Percentiles rank a stretch among this genome's conserved stretches.
phyloP scores from a whole-genome alignment of 345 rosid species.

The Eucalyptus marginata region DNA sequence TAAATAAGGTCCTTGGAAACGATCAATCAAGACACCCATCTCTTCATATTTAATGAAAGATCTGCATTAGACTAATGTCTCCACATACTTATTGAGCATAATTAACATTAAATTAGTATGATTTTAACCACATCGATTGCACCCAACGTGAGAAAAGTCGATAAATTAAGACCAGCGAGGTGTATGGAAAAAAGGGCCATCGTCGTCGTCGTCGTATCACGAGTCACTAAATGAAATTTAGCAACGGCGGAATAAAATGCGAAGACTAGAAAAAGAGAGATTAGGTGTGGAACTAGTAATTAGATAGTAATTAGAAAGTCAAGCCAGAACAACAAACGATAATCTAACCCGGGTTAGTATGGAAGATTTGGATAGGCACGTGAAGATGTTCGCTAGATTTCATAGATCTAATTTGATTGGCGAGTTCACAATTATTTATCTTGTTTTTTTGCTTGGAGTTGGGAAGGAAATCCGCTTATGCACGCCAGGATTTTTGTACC shows the following conservation, averaged over 20 bases:
- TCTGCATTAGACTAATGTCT: background rate
- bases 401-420: background rate
- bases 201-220: background rate
- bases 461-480: background rate
- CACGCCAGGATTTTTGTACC: background rate
- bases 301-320: background rate
- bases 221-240: background rate
- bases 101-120: background rate
- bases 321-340: background rate
- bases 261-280: background rate
- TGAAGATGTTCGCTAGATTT: background rate
- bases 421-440: background rate
- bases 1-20: background rate
- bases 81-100: background rate
- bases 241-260: background rate
- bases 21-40: background rate
- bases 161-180: background rate
- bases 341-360: background rate
- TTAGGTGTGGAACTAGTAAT: background rate
- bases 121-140: background rate
- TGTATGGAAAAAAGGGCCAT: background rate
- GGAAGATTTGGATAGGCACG: background rate
- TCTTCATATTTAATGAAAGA: background rate
- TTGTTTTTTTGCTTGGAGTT: background rate
- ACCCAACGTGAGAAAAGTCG: background rate